Percentiles rank a stretch among this genome's conserved stretches.
Evolutionary conservation across 768 basidiomycete genomes (phyloP).

Genomic region (Erythrobasidium yunnanense): DNA sequence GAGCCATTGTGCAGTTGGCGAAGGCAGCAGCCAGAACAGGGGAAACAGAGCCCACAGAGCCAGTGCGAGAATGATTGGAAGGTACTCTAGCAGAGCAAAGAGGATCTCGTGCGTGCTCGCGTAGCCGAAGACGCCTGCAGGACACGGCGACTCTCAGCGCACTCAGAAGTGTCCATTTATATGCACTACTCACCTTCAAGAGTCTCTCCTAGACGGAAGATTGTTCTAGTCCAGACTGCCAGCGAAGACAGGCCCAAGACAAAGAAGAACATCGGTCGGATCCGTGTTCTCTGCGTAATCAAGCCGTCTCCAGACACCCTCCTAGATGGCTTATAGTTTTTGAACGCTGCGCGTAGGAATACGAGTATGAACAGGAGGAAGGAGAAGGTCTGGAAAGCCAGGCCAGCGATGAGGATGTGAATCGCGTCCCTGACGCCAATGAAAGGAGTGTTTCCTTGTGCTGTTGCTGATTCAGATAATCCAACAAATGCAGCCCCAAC

Average conservation of each 20-base stretch:
- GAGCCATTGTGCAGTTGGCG: no score
- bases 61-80: conserved; percentile 1
- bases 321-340: no score
- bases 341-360: neutral
- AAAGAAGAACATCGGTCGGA: conserved; percentile 32
- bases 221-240: conserved; percentile 40
- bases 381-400: conserved; percentile 35
- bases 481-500: conserved; percentile 42
- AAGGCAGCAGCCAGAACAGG: neutral
- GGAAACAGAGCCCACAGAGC: conserved; percentile 12
- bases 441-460: conserved; percentile 28
- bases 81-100: conserved; percentile 23
- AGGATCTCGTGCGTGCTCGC: conserved; percentile 12
- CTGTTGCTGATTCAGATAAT: conserved; percentile 38
- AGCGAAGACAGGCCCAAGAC: conserved; percentile 36
- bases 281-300: no score
- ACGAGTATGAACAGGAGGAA: conserved; percentile 17
- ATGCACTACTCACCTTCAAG: conserved; percentile 38
- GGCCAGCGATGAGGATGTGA: conserved; percentile 42
- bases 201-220: conserved; percentile 42
- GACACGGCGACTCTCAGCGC: neutral
- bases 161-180: neutral
- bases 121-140: conserved; percentile 25
- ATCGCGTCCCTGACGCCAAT: conserved; percentile 40
- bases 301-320: no score